A percentile compares a stretch with the other conserved stretches of the same genome.
Evolutionary conservation across 2,329 filamentous ascomycete species (phyloP).

Genomic region (Colletotrichum cuscutae): DNA sequence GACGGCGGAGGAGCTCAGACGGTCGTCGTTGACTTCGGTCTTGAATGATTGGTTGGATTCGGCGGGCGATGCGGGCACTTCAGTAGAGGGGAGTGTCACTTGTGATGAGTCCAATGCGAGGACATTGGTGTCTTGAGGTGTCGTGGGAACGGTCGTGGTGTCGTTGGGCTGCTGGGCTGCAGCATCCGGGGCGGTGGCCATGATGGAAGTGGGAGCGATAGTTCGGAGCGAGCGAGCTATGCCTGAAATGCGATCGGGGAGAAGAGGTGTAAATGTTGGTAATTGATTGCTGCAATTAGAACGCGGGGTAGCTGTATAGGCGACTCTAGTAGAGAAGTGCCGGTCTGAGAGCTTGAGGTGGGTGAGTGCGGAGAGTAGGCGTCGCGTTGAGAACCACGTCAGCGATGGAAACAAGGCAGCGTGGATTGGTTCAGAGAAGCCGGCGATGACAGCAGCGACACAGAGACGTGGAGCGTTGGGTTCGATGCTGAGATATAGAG

Average conservation of each 20-base stretch:
- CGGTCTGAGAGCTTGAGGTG: background rate
- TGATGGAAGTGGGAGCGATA: conserved; percentile 36
- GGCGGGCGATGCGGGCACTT: conserved; percentile 63
- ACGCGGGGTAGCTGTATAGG: background rate
- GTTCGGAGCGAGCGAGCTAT: background rate
- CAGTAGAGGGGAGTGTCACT: conserved; percentile 67
- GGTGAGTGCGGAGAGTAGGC: conserved; percentile 8
- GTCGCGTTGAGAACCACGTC: conserved; percentile 32
- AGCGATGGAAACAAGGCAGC: conserved; percentile 22
- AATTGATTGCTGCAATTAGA: background rate
- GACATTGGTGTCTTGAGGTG: conserved; percentile 43
- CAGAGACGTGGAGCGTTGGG: background rate
- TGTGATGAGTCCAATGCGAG: conserved; percentile 54
- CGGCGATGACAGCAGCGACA: background rate
- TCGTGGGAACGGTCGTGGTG: conserved; percentile 43
- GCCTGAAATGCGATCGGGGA: background rate
- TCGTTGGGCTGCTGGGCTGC: conserved; percentile 46
- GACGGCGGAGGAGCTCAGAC: conserved; percentile 51
- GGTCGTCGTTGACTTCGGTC: conserved; percentile 61
- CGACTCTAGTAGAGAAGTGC: background rate
- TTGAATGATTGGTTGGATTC: conserved; percentile 61
- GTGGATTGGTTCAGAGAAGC: conserved; percentile 7
- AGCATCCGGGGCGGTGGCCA: conserved; percentile 49
- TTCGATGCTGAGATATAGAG: conserved; percentile 4
- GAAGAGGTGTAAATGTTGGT: background rate